Base-by-base conservation (phyloP, 805 yeast species). In the Jamesozyma piceae region DNA sequence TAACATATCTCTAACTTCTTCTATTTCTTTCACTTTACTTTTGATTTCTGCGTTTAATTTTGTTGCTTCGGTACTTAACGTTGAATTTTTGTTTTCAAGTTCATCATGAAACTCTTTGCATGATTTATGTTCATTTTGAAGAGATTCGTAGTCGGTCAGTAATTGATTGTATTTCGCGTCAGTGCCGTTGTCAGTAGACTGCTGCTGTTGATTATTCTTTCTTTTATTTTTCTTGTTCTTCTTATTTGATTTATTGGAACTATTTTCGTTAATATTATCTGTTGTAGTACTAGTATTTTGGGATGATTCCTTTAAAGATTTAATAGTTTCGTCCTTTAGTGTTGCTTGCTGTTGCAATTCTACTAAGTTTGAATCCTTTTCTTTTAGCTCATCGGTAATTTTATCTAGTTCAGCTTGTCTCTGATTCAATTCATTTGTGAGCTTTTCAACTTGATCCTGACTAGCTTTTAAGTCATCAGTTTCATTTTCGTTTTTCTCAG, bases 1-100 rank as follows among this genome's bases (percentile, higher is more conserved):
- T 42, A 89, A 59, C 85, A 82, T 84, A 44, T 87, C 96, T 53
- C 79, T 75, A 40, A 83, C 68, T 41, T 69, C 72, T 37, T 78
- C 87, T 15, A 87, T 64, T 53, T 88, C 95, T 42, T 77, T 83
- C 11, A 55, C 44, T 46, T 78, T 77, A 8, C 54, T 37, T 28
- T 58, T 62, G n/a, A 77, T n/a, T n/a, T n/a, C n/a, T n/a, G n/a
- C n/a, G n/a, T n/a, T n/a, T n/a, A n/a, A n/a, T n/a, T n/a, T n/a
- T n/a, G n/a, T 28, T 33, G 20, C 4, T 22, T 35, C 26, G 11
- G 14, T 17, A 4, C 21, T 20, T 20, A 34, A 34, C 9, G 27
- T 33, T 19, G 5, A 13, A 15, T 6, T 31, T n/a, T 14, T 19
- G 8, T 19, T 19, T n/a, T 35, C 37, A 27, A 13, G 11, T 11